Evolutionary conservation across 495 filamentous ascomycete species (phyloP).

Genomic region (Neurospora hispaniola): DNA sequence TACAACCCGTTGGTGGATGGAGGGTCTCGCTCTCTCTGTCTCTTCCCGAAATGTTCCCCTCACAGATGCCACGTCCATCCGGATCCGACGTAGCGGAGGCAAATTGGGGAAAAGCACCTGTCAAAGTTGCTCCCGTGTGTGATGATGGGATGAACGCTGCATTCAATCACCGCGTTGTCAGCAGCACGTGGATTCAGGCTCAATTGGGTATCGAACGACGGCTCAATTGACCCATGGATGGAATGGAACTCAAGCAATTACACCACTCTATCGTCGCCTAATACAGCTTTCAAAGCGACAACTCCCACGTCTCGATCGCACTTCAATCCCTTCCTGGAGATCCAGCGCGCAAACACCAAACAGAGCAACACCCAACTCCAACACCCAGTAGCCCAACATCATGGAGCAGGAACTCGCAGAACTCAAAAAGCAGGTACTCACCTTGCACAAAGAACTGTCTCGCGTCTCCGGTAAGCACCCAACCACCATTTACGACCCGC

Average conservation of each 20-base stretch:
- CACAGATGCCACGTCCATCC: neutral
- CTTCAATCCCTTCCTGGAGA: neutral
- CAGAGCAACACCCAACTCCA: neutral
- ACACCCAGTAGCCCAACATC: conserved; percentile 7
- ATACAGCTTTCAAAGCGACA: neutral
- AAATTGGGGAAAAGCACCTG: neutral
- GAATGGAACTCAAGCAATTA: neutral
- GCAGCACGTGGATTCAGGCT: neutral
- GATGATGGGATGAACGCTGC: neutral
- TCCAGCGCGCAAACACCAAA: neutral
- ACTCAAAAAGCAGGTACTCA: conserved; percentile 30
- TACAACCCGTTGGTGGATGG: neutral
- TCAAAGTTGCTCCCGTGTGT: neutral
- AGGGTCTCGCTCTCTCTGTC: no score
- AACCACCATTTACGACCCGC: neutral
- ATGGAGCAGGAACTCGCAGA: conserved; percentile 33
- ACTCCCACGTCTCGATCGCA: neutral
- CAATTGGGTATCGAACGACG: neutral
- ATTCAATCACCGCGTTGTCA: neutral
- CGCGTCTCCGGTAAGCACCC: conserved; percentile 21
- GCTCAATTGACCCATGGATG: neutral
- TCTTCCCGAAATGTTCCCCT: neutral
- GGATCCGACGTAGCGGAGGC: neutral
- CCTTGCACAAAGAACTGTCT: conserved; percentile 26
- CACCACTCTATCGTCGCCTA: neutral